Conservation (phyloP, 2,329 filamentous ascomycete species). For the Sporothrix luriei region DNA sequence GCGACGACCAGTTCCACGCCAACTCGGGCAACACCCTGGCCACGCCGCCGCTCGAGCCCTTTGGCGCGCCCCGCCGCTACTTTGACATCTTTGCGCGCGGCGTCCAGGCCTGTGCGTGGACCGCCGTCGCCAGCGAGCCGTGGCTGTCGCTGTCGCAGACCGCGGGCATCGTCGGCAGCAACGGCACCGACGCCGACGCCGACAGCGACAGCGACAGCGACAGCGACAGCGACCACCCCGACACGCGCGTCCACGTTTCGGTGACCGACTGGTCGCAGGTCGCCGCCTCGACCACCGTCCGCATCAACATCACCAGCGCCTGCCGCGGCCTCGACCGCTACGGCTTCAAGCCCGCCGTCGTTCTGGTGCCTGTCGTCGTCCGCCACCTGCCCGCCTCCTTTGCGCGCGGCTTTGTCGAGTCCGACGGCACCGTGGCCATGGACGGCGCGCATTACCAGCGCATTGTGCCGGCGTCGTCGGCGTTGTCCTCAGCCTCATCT, state of each 20-base stretch:
- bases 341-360: conserved; percentile 46
- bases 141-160: conserved; percentile 57
- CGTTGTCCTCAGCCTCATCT: no score
- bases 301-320: conserved; percentile 55
- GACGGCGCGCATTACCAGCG: conserved; percentile 57
- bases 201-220: conserved; percentile 42
- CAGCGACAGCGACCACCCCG: conserved; percentile 43
- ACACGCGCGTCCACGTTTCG: conserved; percentile 57
- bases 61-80: conserved; percentile 58
- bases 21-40: conserved; percentile 56
- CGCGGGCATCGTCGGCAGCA: conserved; percentile 53
- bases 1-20: conserved; percentile 64
- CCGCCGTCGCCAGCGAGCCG: conserved; percentile 50
- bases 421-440: conserved; percentile 59
- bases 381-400: conserved; percentile 55
- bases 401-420: conserved; percentile 62
- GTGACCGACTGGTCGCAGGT: conserved; percentile 60
- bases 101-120: conserved; percentile 56
- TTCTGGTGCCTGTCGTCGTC: conserved; percentile 59
- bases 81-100: conserved; percentile 67
- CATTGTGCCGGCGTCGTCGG: conserved; percentile 42
- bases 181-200: no score
- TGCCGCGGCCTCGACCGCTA: conserved; percentile 51
- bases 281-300: conserved; percentile 49
- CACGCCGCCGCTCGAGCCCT: conserved; percentile 60